Percentiles rank a stretch among this genome's conserved stretches.
These are phyloP conservation scores for Lenzites betulinus DNA, from an alignment of 768 basidiomycete species.

Conservation along the genomic window DNA sequence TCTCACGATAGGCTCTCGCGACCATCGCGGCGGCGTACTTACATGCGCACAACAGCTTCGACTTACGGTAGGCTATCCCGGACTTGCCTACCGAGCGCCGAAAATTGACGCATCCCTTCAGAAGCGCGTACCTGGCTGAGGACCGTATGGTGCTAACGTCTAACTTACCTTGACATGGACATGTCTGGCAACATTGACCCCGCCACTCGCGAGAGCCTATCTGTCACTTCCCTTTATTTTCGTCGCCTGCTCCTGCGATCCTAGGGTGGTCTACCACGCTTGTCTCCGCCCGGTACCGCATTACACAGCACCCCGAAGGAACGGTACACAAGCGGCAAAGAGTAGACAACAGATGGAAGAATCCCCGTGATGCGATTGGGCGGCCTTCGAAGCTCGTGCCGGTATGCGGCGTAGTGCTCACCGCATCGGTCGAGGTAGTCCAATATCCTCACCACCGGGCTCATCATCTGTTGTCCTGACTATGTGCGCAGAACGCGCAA, in stretches of 20 bases:
- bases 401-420: background rate
- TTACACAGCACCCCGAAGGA: background rate
- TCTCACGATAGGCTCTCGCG: too few relatives aligned
- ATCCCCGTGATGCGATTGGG: conserved; percentile 1
- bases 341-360: background rate
- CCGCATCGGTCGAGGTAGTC: background rate
- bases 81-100: background rate
- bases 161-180: background rate
- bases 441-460: background rate
- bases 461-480: background rate
- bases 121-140: background rate
- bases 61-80: background rate
- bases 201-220: background rate
- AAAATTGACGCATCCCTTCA: background rate
- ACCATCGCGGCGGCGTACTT: background rate
- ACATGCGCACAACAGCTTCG: background rate
- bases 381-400: background rate
- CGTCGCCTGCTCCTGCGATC: background rate
- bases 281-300: background rate
- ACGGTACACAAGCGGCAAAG: background rate
- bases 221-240: background rate
- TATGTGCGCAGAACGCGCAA: background rate
- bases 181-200: background rate
- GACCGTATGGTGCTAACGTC: background rate
- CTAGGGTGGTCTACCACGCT: background rate